phyloP scores from a whole-genome alignment of 2,329 filamentous ascomycete genomes.

The Xylariaceae sp. region DNA sequence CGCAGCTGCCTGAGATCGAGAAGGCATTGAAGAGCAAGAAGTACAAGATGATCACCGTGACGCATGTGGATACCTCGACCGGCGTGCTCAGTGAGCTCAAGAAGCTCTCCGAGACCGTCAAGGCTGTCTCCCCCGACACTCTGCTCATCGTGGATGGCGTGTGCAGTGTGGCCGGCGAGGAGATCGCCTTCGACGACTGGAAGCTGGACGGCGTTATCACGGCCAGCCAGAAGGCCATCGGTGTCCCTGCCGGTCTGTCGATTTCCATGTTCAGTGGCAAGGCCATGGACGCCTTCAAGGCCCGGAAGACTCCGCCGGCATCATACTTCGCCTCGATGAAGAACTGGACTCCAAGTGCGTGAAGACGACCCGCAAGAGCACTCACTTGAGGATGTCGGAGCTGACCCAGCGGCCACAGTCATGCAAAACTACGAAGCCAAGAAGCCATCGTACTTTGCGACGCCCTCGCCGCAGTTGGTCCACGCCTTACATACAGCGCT shows the following conservation, averaged over 20 bases:
- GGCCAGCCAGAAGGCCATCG: slow-evolving; percentile 94
- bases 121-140: slow-evolving; percentile 81
- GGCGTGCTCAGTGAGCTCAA: slow-evolving; percentile 91
- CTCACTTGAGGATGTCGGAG: neutral
- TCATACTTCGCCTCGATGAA: slow-evolving; percentile 95
- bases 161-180: slow-evolving; percentile 92
- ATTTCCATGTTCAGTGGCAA: slow-evolving; percentile 90
- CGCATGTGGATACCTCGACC: slow-evolving; percentile 95
- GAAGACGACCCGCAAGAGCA: neutral
- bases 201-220: slow-evolving; percentile 87
- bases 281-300: slow-evolving; percentile 73
- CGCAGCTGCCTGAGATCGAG: slow-evolving; percentile 81
- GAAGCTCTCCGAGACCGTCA: slow-evolving; percentile 72
- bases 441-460: slow-evolving; percentile 97
- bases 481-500: slow-evolving; percentile 88
- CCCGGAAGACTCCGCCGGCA: slow-evolving; percentile 70
- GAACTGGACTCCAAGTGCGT: slow-evolving; percentile 87
- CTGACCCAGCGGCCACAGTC: slow-evolving; percentile 43
- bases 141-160: slow-evolving; percentile 91
- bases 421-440: slow-evolving; percentile 99
- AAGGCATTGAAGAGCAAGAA: slow-evolving; percentile 80
- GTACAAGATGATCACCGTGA: slow-evolving; percentile 92
- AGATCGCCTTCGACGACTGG: slow-evolving; percentile 95
- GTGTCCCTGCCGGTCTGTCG: slow-evolving; percentile 85
- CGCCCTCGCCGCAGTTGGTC: slow-evolving; percentile 87